phyloP scores from a whole-genome alignment of 1,284 basidiomycete species.

The Trichosporon inkin region DNA sequence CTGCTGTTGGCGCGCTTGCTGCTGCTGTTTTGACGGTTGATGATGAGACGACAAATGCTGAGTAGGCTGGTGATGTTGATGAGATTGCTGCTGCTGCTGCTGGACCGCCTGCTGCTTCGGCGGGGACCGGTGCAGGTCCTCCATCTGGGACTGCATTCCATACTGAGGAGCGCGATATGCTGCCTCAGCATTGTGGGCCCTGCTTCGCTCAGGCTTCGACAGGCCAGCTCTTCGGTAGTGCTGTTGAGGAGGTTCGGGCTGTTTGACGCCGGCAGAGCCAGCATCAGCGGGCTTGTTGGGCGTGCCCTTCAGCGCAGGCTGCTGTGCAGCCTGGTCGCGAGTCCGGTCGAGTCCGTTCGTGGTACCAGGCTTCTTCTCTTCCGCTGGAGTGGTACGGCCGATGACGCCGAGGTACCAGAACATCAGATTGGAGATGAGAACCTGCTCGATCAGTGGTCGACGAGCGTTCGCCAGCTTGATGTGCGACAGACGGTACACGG shows the following conservation, averaged over 20 bases:
- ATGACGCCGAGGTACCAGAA: slow-evolving; percentile 99
- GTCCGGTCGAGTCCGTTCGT: slow-evolving; percentile 49
- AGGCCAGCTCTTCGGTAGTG: slow-evolving; percentile 44
- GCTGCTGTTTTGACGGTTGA: slow-evolving; percentile 17
- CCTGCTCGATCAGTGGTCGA: slow-evolving; percentile 93
- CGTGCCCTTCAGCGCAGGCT: slow-evolving; percentile 48
- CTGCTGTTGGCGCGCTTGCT: slow-evolving; percentile 11
- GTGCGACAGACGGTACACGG: slow-evolving; percentile 93
- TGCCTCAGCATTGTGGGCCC: slow-evolving; percentile 61
- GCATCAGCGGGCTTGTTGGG: slow-evolving; percentile 40
- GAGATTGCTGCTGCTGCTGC: slow-evolving; percentile 19
- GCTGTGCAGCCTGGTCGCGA: slow-evolving; percentile 32
- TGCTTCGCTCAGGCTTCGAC: slow-evolving; percentile 44
- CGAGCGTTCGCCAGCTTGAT: slow-evolving; percentile 98
- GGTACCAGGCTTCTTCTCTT: slow-evolving; percentile 51
- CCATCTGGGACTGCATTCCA: slow-evolving; percentile 87
- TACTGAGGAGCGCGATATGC: slow-evolving; percentile 83
- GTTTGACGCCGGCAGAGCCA: slow-evolving; percentile 39
- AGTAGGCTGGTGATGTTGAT: slow-evolving; percentile 10
- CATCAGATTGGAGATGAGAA: slow-evolving; percentile 98
- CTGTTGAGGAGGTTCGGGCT: slow-evolving; percentile 51
- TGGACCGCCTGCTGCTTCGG: slow-evolving; percentile 15
- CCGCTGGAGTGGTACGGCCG: slow-evolving; percentile 58
- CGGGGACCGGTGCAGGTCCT: slow-evolving; percentile 56
- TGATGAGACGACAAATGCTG: slow-evolving; percentile 13